phyloP scores from a whole-genome alignment of 2,329 filamentous ascomycete genomes.

The Coniosporium tulheliwenetii region DNA sequence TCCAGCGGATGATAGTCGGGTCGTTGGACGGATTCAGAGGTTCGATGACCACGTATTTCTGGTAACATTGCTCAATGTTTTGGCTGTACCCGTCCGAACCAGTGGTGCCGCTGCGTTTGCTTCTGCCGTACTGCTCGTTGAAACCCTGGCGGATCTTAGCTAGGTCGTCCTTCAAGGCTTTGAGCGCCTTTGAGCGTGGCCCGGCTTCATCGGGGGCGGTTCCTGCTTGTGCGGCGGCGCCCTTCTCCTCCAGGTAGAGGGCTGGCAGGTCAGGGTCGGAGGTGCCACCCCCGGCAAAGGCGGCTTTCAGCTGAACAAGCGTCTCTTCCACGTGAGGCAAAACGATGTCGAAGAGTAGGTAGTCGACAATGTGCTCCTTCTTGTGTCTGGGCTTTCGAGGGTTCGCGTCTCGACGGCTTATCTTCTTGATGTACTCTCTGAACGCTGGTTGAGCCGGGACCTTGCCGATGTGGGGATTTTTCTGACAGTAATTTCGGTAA shows the following conservation, averaged over 20 bases:
- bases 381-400: conserved; percentile 7
- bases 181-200: too few relatives aligned
- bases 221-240: neutral
- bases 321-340: conserved; percentile 8
- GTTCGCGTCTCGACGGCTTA: neutral
- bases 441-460: conserved; percentile 23
- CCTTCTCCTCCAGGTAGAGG: neutral
- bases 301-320: conserved; percentile 3
- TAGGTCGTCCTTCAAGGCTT: neutral
- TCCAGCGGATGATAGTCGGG: neutral
- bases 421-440: conserved; percentile 5
- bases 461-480: conserved; percentile 37
- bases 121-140: neutral
- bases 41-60: neutral
- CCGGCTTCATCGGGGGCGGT: too few relatives aligned
- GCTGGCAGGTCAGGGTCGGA: conserved; percentile 3
- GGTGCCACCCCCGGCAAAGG: neutral
- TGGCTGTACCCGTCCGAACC: neutral
- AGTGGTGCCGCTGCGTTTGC: neutral
- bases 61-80: neutral
- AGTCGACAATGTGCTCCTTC: conserved; percentile 42
- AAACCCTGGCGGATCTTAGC: neutral
- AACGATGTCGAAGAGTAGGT: conserved; percentile 23
- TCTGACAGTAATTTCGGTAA: conserved; percentile 36
- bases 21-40: neutral